phyloP scores from a whole-genome alignment of 371 early-diverging fungal species.

The Actinomucor elegans region DNA sequence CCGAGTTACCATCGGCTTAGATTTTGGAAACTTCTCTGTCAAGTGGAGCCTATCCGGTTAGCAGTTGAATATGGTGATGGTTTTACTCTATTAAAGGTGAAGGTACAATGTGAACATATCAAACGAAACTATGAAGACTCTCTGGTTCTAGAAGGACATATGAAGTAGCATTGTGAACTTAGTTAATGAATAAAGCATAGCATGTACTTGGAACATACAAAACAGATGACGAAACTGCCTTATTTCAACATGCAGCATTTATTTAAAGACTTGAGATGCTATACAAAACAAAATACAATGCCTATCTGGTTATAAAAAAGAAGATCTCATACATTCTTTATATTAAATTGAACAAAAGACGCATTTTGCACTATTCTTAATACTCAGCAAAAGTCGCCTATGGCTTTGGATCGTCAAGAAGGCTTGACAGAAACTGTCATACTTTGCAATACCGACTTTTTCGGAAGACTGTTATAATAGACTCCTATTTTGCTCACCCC shows the following conservation, averaged over 20 bases:
- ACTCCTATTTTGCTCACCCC: neutral
- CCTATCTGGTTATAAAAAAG: conserved; percentile 16
- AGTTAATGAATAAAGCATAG: conserved; percentile 1
- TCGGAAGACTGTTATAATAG: conserved; percentile 7
- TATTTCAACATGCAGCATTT: conserved; percentile 8
- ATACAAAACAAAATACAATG: conserved; percentile 8
- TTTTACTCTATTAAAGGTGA: conserved; percentile 5
- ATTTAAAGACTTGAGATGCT: neutral
- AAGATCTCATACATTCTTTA: conserved; percentile 12
- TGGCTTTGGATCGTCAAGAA: conserved; percentile 12
- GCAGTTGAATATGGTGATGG: conserved; percentile 3
- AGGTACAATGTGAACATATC: conserved; percentile 2
- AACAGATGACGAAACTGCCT: neutral
- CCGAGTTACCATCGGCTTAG: conserved; percentile 1
- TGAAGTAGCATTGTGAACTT: conserved; percentile 1
- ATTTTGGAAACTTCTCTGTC: conserved; percentile 4
- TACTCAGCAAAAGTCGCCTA: conserved; percentile 7
- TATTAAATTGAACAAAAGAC: neutral
- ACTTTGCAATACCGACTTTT: conserved; percentile 12
- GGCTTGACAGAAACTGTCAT: conserved; percentile 7
- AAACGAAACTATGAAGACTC: neutral
- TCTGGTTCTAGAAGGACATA: conserved; percentile 7
- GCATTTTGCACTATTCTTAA: conserved; percentile 8
- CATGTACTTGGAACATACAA: neutral
- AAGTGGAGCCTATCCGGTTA: conserved; percentile 4